Percentiles rank a stretch among this genome's conserved stretches.
Evolutionary conservation across 306 rosid genomes (phyloP).

Genomic region (Castanospermum australe): DNA sequence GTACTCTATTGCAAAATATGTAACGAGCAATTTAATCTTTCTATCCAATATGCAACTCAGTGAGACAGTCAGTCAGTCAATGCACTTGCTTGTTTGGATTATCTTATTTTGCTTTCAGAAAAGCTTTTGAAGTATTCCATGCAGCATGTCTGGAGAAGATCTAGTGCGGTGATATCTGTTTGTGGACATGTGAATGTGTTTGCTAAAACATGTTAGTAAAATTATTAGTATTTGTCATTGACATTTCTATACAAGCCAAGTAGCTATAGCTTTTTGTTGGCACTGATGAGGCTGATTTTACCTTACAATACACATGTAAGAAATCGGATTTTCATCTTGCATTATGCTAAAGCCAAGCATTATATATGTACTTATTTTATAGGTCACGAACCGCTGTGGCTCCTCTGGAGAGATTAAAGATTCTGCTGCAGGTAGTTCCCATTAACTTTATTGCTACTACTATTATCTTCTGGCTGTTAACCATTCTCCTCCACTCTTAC

Average conservation of each 20-base stretch:
- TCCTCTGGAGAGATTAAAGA: conserved; percentile 64
- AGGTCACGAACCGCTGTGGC: conserved; percentile 75
- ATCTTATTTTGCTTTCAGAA: no score
- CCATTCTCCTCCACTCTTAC: neutral
- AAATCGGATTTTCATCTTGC: neutral
- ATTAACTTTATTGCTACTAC: neutral
- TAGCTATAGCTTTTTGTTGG: neutral
- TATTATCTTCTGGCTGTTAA: neutral
- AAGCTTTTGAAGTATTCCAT: neutral
- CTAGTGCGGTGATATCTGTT: neutral
- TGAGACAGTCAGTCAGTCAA: neutral
- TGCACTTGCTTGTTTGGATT: no score
- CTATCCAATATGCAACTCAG: neutral
- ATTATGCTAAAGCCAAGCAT: neutral
- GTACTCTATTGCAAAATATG: neutral
- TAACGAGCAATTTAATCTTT: neutral
- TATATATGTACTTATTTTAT: conserved; percentile 13
- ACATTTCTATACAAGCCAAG: neutral
- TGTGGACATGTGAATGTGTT: neutral
- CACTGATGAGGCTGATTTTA: neutral
- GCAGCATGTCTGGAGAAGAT: neutral
- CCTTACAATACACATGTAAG: neutral
- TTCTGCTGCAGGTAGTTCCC: conserved; percentile 56
- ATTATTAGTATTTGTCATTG: neutral
- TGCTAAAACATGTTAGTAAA: neutral